A percentile compares a stretch with the other conserved stretches of the same genome.
phyloP scores from a whole-genome alignment of 441 rosid species.

The Brassica balearica region DNA sequence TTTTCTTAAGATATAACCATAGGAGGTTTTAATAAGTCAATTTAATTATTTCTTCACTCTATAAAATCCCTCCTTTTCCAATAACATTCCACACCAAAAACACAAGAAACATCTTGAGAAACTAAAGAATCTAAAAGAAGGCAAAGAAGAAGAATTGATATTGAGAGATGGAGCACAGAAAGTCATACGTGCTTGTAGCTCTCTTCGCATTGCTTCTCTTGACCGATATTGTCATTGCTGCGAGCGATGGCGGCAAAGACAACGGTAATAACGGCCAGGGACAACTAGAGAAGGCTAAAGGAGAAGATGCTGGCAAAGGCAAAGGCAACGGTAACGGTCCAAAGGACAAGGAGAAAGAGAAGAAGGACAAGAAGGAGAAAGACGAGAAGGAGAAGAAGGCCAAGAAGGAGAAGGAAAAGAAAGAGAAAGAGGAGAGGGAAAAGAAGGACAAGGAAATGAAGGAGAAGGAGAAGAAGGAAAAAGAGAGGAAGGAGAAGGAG shows the following conservation, averaged over 20 bases:
- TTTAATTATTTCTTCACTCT: conserved; percentile 19
- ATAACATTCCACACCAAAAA: conserved; percentile 30
- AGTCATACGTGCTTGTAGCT: conserved; percentile 50
- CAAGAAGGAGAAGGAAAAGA: conserved; percentile 19
- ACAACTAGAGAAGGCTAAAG: conserved; percentile 31
- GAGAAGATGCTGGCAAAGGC: conserved; percentile 22
- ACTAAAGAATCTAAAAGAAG: conserved; percentile 14
- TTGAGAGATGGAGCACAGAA: conserved; percentile 47
- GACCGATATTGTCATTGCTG: conserved; percentile 48
- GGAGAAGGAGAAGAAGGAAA: conserved; percentile 3
- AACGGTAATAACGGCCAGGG: conserved; percentile 24
- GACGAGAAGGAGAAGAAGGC: conserved; percentile 9
- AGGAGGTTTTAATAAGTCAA: conserved; percentile 42
- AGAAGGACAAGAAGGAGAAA: conserved; percentile 3
- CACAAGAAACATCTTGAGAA: conserved; percentile 18
- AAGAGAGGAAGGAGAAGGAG: conserved; percentile 32
- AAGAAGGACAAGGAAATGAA: conserved; percentile 17
- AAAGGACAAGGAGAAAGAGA: conserved; percentile 4
- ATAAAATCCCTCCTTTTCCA: conserved; percentile 20
- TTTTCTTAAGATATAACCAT: conserved; percentile 33
- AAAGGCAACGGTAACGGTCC: conserved; percentile 27
- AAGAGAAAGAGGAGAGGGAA: not conserved
- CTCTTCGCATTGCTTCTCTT: conserved; percentile 51
- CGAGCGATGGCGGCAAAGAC: conserved; percentile 42
- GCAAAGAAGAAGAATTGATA: not conserved